Evolutionary conservation across 306 rosid species (phyloP), one percentile per base, ranked within the genome.

Genomic region (Gastrolobium bilobum): DNA sequence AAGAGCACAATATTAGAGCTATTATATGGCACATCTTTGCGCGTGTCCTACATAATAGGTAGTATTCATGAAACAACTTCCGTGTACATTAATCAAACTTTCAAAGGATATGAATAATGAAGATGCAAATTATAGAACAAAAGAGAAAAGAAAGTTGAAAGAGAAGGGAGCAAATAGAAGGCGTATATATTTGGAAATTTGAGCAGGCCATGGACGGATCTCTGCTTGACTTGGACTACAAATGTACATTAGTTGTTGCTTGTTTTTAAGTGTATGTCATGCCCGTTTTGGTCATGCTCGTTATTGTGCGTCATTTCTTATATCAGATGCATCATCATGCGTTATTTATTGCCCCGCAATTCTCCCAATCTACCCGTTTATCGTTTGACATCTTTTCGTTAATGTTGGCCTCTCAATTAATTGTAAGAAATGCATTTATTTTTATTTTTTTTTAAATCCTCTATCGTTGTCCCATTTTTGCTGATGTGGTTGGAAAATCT

Each of bases 171-270:
- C 26, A 72, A 10, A 33, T 62, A 62, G 67, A 76, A 58, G 20
- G 42, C 40, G 26, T 57, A 58, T 57, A 9, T 63, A 9, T 5
- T 75, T 39, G 73, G 39, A 60, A 15, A 50, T 1, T 39, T 50
- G 13, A 52, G 82, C 78, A 60, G 82, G 82, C 85, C 54, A 42
- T 50, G 85, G 78, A 60, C 85, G 81, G 85, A 59, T 34, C 72
- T 65, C n/a, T 33, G 4, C 43, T 81, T 82, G 81, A 75, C 77
- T 75, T 75, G 51, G 65, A 54, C 76, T 29, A 34, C 73, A 59
- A 50, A 50, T 65, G 5, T 37, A 31, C 14, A 7, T 2, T n/a
- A n/a, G n/a, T n/a, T 10, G 2, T 44, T 54, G 35, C 46, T 53
- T 56, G 72, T 54, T 74, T 46, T 72, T 43, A 78, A 71, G 31